phyloP scores from a whole-genome alignment of 768 basidiomycete species.

The Pholiota conissans region DNA sequence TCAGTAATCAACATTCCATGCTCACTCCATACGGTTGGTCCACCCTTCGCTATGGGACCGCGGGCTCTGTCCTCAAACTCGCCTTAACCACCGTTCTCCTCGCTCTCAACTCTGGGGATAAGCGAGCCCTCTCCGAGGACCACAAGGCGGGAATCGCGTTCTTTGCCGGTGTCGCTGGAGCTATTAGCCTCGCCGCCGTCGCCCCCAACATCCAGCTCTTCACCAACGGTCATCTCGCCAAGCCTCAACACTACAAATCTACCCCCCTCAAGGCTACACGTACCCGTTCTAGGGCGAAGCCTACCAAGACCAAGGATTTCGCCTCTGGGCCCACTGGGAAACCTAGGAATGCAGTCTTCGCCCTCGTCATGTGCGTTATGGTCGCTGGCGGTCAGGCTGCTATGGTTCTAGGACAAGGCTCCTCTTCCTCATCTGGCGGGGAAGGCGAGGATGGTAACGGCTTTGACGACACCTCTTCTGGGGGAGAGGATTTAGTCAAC shows the following conservation, averaged over 20 bases:
- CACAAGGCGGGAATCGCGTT: not conserved
- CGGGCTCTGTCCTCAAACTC: not conserved
- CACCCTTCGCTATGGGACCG: no score
- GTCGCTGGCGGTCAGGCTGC: not conserved
- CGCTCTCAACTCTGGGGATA: not conserved
- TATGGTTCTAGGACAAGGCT: not conserved
- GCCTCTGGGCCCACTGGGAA: not conserved
- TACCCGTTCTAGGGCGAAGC: not conserved
- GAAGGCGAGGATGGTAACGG: not conserved
- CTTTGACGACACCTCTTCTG: not conserved
- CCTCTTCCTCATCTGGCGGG: not conserved
- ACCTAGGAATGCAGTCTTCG: not conserved
- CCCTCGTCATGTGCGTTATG: not conserved
- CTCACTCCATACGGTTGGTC: not conserved
- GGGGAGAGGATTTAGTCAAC: not conserved
- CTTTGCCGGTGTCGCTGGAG: not conserved
- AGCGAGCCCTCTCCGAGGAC: not conserved
- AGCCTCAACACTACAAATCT: not conserved
- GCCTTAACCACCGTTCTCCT: not conserved
- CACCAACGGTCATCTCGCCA: not conserved
- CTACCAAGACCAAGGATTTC: not conserved
- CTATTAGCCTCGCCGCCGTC: not conserved
- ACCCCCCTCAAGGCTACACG: not conserved
- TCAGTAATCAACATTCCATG: not conserved
- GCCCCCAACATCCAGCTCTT: not conserved